Evolutionary conservation across 768 basidiomycete species (phyloP).

Genomic region (Ramaria rubella): DNA sequence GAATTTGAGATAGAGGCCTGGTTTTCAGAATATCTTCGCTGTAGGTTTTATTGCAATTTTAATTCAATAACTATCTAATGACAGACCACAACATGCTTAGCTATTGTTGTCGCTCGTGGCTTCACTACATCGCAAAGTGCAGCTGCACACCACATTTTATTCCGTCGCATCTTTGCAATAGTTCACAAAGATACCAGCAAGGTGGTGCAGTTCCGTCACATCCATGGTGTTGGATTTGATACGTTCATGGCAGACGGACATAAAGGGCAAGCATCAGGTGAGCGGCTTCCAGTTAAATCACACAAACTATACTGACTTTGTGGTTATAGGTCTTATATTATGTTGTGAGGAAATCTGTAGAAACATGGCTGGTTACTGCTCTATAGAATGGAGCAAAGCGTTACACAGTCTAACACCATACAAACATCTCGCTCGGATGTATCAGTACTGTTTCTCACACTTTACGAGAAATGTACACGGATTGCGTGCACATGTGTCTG

Average conservation of each 20-base stretch:
- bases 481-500: too few species aligned
- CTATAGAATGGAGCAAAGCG: too few species aligned
- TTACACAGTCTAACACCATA: too few species aligned
- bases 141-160: conserved; percentile 20
- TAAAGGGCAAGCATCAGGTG: conserved; percentile 23
- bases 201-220: conserved; percentile 18
- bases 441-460: too few species aligned
- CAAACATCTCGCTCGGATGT: too few species aligned
- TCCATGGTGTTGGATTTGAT: conserved; percentile 19
- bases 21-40: conserved; percentile 12
- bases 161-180: conserved; percentile 19
- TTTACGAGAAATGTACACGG: too few species aligned
- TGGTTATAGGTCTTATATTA: too few species aligned
- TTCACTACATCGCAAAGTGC: conserved; percentile 25
- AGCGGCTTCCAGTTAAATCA: too few species aligned
- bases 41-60: conserved; percentile 5
- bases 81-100: too few species aligned
- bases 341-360: too few species aligned
- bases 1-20: conserved; percentile 19
- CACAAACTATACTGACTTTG: too few species aligned
- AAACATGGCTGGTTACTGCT: too few species aligned
- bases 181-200: conserved; percentile 16
- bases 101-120: conserved; percentile 17
- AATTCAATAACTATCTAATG: neutral
- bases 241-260: conserved; percentile 21